Base-by-base conservation (phyloP, 495 filamentous ascomycete species). In the Neurospora sp. region DNA sequence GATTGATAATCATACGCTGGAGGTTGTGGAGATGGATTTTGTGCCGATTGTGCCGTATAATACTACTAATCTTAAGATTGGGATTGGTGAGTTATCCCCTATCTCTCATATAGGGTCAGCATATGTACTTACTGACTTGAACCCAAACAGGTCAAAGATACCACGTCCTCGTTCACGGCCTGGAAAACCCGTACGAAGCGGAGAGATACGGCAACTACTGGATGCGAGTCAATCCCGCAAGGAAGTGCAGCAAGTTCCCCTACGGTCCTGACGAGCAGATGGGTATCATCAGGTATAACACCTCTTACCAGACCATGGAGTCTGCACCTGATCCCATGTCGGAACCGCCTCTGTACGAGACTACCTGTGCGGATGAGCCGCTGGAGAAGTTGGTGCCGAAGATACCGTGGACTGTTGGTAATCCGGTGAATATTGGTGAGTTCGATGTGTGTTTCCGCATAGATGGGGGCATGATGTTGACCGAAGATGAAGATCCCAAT, bases 141-240 rank as follows among this genome's bases (percentile, higher is more conserved):
- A 40, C 0, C 0, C 2, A 27, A 23, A n/a, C 23, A 73, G 83
- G 86, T 7, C 89, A 93, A 79, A 84, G 91, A 27, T 91, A 91
- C 79, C 85, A 91, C 74, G 80, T 92, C 35, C 84, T 93, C 72
- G 82, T 92, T 27, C 84, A 84, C 69, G 66, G 89, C 89, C 9
- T 84, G 87, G 46, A 82, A 86, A 70, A 74, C 71, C 69, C 73
- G 4, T 72, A 71, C 38, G 41, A 37, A 11, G 69, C 38, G 7
- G 70, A 71, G 23, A 23, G 69, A 6, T 69, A 74, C 69, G 79
- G 75, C 27, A 83, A 86, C 72, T 91, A 89, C 79, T 92, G 90
- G 90, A 74, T 74, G 69, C 10, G 73, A 38, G 46, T 49, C 0
- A 39, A 16, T 0, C 69, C 70, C 14, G 73, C 73, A 46, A 12